Percentiles rank a stretch among this genome's conserved stretches.
phyloP scores from a whole-genome alignment of 2,329 filamentous ascomycete genomes.

The Cylindrodendrum hubeiense region DNA sequence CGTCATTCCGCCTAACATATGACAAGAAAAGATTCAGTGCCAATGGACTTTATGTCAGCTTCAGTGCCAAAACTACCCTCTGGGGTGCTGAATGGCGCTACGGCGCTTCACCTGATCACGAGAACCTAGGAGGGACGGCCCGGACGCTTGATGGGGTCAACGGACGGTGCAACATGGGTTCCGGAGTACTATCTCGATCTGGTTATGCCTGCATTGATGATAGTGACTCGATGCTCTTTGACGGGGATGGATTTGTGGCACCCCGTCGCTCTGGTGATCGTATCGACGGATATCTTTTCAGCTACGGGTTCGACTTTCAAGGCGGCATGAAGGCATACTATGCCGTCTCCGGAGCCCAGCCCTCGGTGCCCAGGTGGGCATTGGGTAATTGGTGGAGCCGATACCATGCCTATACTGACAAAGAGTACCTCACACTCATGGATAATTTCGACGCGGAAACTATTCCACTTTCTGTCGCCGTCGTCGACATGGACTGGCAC shows the following conservation, averaged over 20 bases:
- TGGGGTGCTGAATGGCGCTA: constrained; percentile 60
- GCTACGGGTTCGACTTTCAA: constrained; percentile 68
- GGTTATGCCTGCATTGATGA: constrained; percentile 69
- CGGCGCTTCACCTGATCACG: constrained; percentile 52
- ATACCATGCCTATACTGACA: constrained; percentile 68
- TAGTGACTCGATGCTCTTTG: constrained; percentile 67
- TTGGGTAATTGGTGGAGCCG: constrained; percentile 76
- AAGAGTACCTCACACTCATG: constrained; percentile 69
- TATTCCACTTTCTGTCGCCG: constrained; percentile 70
- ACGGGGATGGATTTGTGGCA: constrained; percentile 64
- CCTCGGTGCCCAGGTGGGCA: constrained; percentile 67
- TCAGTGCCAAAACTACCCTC: constrained; percentile 56
- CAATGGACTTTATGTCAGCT: constrained; percentile 59
- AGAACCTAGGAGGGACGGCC: constrained; percentile 61
- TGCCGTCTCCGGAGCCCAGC: constrained; percentile 67
- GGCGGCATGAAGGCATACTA: constrained; percentile 67
- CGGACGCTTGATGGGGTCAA: constrained; percentile 67
- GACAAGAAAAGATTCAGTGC: constrained; percentile 67
- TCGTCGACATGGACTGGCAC: constrained; percentile 78
- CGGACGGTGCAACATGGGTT: constrained; percentile 62
- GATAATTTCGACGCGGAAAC: constrained; percentile 63
- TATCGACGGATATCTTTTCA: constrained; percentile 71
- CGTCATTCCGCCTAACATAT: constrained; percentile 68
- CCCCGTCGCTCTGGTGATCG: constrained; percentile 60
- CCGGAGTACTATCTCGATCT: constrained; percentile 62